Conservation (phyloP, 2,329 filamentous ascomycete species). For the Ampelomyces quisqualis region DNA sequence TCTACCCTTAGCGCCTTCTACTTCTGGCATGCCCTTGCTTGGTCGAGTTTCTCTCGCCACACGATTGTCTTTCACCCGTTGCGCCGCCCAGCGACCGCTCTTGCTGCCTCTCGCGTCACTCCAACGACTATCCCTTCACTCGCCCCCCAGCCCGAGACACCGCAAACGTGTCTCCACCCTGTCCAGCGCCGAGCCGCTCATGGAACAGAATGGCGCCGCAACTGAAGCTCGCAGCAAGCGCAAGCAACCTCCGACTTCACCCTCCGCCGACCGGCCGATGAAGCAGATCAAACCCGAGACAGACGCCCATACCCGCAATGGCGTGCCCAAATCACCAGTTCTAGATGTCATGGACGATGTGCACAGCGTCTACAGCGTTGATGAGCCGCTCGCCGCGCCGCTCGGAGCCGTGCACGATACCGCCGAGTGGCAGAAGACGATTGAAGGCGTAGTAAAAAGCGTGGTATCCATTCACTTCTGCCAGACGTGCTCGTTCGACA, state of each 20-base stretch:
- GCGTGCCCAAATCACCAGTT: constrained; percentile 22
- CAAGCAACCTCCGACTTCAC: constrained; percentile 54
- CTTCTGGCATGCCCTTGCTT: constrained; percentile 29
- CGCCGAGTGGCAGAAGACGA: constrained; percentile 91
- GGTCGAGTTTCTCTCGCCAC: constrained; percentile 30
- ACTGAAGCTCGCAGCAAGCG: constrained; percentile 48
- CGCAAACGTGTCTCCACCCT: constrained; percentile 4
- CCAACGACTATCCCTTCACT: constrained; percentile 11
- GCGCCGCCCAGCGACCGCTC: constrained; percentile 11
- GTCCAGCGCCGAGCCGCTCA: constrained; percentile 30
- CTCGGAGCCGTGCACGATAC: constrained; percentile 60
- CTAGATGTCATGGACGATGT: constrained; percentile 38
- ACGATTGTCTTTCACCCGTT: constrained; percentile 11
- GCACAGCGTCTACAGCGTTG: constrained; percentile 45
- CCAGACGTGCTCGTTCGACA: constrained; percentile 96
- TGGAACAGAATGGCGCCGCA: constrained; percentile 54
- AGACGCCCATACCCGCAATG: constrained; percentile 44
- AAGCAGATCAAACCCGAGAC: constrained; percentile 57
- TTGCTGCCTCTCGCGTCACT: constrained; percentile 2
- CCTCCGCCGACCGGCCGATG: constrained; percentile 52
- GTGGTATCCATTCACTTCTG: constrained; percentile 99
- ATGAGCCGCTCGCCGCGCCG: constrained; percentile 41
- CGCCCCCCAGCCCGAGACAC: constrained; percentile 5
- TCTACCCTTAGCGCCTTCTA: constrained; percentile 2
- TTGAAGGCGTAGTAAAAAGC: constrained; percentile 89